Evolutionary conservation across 176 grass and related monocot genomes (phyloP), one percentile per base, ranked within the genome.

Genomic region (Ampelocalamus luodianensis): DNA sequence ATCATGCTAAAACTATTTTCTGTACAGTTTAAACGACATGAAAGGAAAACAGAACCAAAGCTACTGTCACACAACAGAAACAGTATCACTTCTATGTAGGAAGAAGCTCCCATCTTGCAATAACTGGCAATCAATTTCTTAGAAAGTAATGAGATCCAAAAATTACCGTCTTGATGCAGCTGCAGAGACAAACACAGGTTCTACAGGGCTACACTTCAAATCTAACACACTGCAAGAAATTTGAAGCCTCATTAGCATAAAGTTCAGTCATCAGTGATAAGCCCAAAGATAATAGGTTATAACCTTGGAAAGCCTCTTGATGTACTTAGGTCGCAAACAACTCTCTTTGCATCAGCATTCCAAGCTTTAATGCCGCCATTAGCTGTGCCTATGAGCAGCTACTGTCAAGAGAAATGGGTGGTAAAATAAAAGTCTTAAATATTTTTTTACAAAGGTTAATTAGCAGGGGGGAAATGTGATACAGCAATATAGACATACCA

Each of bases 341-440:
- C 93, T 90, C 96, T 85, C 83, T 98, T 98, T 72, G 93, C 96
- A 93, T 95, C 96, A 89, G 89, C 93, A 92, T 98, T 98, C 96
- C 96, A 98, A 80, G 96, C 96, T 90, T 98, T 98, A 74, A 98
- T 95, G 66, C 93, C 91, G 44, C 93, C 96, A 98, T 98, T 94
- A 82, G 89, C 87, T 74, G 96, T 98, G 73, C 96, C 96, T 95
- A 98, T 95, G 85, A 98, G 87, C 60, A 98, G 87, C 96, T 98
- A 95, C 82, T 85, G 83, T 93, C 90, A 97, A 92, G 76, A 92
- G 51, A 91, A 92, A 97, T 87, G 58, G 90, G 89, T 78, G 54
- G 79, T 66, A 91, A 82, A 76, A 87, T 65, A 84, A 77, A 88
- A 67, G 43, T 86, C 79, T 78, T 85, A 72, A 68, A 68, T 40